Conservation (phyloP, 2,329 filamentous ascomycete genomes). For the Nemania bipapillata region DNA sequence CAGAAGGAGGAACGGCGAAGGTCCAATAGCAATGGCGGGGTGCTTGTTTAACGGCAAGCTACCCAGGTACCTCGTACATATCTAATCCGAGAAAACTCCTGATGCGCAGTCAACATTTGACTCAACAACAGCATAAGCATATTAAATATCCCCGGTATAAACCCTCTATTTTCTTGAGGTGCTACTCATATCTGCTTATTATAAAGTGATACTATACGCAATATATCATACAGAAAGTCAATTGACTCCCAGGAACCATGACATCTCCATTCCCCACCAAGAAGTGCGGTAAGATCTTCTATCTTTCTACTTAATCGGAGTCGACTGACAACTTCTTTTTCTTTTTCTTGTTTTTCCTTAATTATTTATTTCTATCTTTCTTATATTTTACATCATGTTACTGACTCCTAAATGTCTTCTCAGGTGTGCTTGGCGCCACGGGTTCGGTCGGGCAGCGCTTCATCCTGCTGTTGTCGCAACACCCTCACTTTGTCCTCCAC, state of each 20-base stretch:
- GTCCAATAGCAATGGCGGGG: slow-evolving; percentile 36
- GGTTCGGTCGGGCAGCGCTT: slow-evolving; percentile 96
- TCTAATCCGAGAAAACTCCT: slow-evolving; percentile 30
- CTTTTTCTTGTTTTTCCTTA: not conserved
- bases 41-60: slow-evolving; percentile 30
- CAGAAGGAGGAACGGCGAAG: slow-evolving; percentile 6
- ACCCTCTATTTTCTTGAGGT: not conserved
- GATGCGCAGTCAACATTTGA: slow-evolving; percentile 7
- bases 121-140: not conserved
- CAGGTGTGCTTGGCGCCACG: slow-evolving; percentile 84
- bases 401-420: not conserved
- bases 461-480: slow-evolving; percentile 87
- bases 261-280: slow-evolving; percentile 62
- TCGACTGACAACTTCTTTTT: not conserved
- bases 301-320: too few relatives aligned
- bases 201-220: not conserved
- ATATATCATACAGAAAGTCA: not conserved
- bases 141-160: not conserved
- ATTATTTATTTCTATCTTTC: too few relatives aligned
- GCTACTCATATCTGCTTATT: not conserved
- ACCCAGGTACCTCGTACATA: not conserved
- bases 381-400: not conserved
- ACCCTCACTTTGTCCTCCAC: slow-evolving; percentile 86
- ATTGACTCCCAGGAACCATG: slow-evolving; percentile 39
- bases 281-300: slow-evolving; percentile 64